These are phyloP conservation scores for Blastobotrys illinoisensis DNA, from an alignment of 1,139 yeast species.

Conservation along the genomic window DNA sequence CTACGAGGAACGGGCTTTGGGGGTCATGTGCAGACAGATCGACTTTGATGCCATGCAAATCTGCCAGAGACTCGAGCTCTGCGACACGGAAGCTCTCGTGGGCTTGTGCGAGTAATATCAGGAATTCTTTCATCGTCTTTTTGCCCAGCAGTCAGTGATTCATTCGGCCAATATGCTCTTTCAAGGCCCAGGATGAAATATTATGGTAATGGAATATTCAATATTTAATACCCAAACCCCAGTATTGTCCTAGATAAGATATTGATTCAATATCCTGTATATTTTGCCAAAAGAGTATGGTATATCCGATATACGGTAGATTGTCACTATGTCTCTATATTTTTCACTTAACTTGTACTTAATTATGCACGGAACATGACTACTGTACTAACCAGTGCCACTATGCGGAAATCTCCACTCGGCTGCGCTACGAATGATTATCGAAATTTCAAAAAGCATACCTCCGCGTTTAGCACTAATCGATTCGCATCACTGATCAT, in stretches of 20 bases:
- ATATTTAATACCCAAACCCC: neutral
- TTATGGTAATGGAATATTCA: no score
- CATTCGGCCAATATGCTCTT: no score
- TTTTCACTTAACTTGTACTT: neutral
- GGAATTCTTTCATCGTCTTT: conserved; percentile 43
- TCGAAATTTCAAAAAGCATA: no score
- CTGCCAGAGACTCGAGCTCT: conserved; percentile 82
- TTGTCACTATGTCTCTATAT: neutral
- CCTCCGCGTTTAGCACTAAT: no score
- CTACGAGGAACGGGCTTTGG: conserved; percentile 61
- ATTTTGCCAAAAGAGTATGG: no score
- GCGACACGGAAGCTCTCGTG: conserved; percentile 74
- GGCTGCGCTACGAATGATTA: no score
- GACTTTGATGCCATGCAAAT: conserved; percentile 47
- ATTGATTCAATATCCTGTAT: neutral
- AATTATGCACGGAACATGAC: neutral
- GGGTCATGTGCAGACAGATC: conserved; percentile 59
- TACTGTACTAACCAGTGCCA: no score
- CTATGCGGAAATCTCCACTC: no score
- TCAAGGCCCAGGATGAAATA: no score
- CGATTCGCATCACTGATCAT: no score
- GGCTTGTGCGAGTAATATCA: conserved; percentile 78
- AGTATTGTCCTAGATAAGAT: no score
- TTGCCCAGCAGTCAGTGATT: no score
- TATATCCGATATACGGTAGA: neutral